Conservation (phyloP, 2,329 filamentous ascomycete genomes). For the Curvularia eragrostidis region DNA sequence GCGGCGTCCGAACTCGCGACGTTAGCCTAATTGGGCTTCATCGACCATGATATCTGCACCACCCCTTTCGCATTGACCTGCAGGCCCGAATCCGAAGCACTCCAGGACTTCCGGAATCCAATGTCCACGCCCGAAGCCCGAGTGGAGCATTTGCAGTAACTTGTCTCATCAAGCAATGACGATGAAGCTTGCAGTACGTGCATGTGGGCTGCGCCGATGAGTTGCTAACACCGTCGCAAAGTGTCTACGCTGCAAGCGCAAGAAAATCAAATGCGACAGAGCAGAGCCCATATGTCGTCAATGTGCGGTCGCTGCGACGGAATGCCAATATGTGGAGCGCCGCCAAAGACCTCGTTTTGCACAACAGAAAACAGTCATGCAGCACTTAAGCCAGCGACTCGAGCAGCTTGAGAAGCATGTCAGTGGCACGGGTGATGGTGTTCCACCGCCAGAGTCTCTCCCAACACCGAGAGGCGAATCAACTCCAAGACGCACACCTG, state of each 20-base stretch:
- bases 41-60: neutral
- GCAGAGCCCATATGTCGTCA: slow-evolving; percentile 34
- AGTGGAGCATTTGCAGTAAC: neutral
- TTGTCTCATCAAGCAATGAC: slow-evolving; percentile 1
- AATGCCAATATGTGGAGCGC: slow-evolving; percentile 41
- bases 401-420: slow-evolving; percentile 38
- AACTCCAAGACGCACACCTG: slow-evolving; percentile 4
- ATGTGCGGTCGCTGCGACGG: slow-evolving; percentile 31
- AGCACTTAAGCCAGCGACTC: slow-evolving; percentile 31
- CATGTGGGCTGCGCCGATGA: neutral
- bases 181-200: slow-evolving; percentile 26
- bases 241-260: slow-evolving; percentile 32
- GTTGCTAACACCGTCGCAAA: slow-evolving; percentile 9
- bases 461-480: slow-evolving; percentile 1
- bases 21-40: neutral
- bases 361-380: slow-evolving; percentile 31
- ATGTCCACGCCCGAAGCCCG: neutral
- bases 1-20: neutral
- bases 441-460: slow-evolving; percentile 10
- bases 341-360: slow-evolving; percentile 33
- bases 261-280: slow-evolving; percentile 43
- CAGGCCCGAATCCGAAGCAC: neutral
- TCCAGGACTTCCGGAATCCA: neutral
- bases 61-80: neutral
- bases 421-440: slow-evolving; percentile 1